These are phyloP conservation scores for Eutrema japonicum DNA, from an alignment of 345 rosid species.

Conservation along the genomic window DNA sequence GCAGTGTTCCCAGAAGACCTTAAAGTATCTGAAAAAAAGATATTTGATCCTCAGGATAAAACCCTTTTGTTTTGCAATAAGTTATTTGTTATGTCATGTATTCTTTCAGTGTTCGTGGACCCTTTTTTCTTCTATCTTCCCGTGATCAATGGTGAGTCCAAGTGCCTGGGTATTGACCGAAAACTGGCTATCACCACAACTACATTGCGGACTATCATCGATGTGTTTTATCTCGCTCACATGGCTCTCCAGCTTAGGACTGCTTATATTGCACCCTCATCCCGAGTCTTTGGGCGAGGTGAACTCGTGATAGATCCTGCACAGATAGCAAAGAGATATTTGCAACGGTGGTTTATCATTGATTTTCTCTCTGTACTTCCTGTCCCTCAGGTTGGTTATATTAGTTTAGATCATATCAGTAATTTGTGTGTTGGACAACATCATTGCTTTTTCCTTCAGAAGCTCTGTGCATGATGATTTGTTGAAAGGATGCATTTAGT, in stretches of 20 bases:
- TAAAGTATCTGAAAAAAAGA: conserved; percentile 79
- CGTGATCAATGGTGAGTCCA: conserved; percentile 51
- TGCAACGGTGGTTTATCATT: conserved; percentile 66
- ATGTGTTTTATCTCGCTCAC: conserved; percentile 83
- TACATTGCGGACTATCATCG: conserved; percentile 70
- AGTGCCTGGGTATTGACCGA: conserved; percentile 76
- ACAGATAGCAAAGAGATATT: conserved; percentile 86
- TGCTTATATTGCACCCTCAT: conserved; percentile 93
- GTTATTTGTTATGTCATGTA: conserved; percentile 73
- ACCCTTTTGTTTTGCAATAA: conserved; percentile 78
- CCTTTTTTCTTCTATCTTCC: conserved; percentile 93
- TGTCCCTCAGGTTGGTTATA: conserved; percentile 74
- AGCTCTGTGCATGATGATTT: background rate
- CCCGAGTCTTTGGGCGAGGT: conserved; percentile 94
- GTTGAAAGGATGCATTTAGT: conserved; percentile 12
- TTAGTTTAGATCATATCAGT: conserved; percentile 19
- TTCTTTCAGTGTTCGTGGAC: conserved; percentile 83
- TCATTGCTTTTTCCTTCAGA: background rate
- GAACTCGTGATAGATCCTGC: conserved; percentile 93
- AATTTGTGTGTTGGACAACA: background rate
- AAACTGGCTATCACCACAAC: conserved; percentile 73
- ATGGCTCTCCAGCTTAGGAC: conserved; percentile 95
- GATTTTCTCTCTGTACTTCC: conserved; percentile 90
- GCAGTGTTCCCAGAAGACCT: conserved; percentile 98
- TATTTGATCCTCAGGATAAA: conserved; percentile 94